phyloP scores from a whole-genome alignment of 1,284 basidiomycete species.

The Cutaneotrichosporon mucoides region DNA sequence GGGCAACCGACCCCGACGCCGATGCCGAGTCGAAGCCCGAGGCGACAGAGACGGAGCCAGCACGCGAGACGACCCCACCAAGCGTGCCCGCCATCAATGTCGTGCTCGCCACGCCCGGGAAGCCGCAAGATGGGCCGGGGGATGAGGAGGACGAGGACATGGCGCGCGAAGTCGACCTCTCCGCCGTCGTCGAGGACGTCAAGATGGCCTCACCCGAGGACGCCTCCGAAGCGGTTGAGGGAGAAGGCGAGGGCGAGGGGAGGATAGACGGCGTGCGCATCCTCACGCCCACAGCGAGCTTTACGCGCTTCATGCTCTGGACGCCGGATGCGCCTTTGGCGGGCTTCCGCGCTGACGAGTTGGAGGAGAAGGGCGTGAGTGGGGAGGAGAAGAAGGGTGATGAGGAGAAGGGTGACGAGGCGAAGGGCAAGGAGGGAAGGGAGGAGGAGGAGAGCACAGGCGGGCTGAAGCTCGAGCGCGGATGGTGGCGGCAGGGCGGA shows the following conservation, averaged over 20 bases:
- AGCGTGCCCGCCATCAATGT: neutral
- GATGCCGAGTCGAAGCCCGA: too few species aligned
- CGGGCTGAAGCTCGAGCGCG: conserved; percentile 15
- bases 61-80: neutral
- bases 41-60: neutral
- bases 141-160: conserved; percentile 4
- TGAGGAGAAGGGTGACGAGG: neutral
- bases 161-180: conserved; percentile 4
- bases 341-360: conserved; percentile 29
- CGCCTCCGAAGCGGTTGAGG: neutral
- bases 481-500: conserved; percentile 42
- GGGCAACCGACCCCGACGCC: too few species aligned
- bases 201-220: neutral
- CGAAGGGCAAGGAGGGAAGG: neutral
- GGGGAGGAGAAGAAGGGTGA: neutral
- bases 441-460: neutral
- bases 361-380: neutral
- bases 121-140: too few species aligned
- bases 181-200: neutral
- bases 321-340: conserved; percentile 39
- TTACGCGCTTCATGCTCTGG: conserved; percentile 37
- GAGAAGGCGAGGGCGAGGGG: neutral
- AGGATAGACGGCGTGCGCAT: conserved; percentile 12
- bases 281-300: conserved; percentile 28
- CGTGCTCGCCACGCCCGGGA: neutral